Evolutionary conservation across 1,139 yeast species (phyloP).

Genomic region (Kodamaea ohmeri): DNA sequence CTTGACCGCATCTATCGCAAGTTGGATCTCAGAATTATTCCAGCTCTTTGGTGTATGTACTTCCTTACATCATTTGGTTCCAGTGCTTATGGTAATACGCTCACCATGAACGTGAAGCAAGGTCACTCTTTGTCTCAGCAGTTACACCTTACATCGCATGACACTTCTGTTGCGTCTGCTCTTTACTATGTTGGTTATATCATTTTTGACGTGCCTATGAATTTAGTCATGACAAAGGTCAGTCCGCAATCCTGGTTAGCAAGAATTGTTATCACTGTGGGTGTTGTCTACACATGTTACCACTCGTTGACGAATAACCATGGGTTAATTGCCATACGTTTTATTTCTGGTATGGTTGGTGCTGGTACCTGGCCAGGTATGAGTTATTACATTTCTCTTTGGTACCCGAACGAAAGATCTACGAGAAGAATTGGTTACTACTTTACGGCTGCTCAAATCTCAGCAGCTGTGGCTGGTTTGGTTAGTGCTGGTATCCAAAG

Average conservation of each 20-base stretch:
- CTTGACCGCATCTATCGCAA: slow-evolving; percentile 63
- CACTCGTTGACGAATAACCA: slow-evolving; percentile 50
- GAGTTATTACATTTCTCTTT: slow-evolving; percentile 77
- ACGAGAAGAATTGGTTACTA: slow-evolving; percentile 84
- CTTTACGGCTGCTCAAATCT: slow-evolving; percentile 86
- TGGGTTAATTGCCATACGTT: slow-evolving; percentile 70
- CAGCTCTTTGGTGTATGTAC: slow-evolving; percentile 79
- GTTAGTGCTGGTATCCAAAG: slow-evolving; percentile 86
- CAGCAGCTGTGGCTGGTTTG: slow-evolving; percentile 83
- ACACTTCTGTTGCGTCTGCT: slow-evolving; percentile 75
- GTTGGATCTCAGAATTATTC: slow-evolving; percentile 70
- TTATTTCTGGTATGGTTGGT: slow-evolving; percentile 75
- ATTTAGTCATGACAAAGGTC: slow-evolving; percentile 75
- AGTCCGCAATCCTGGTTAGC: slow-evolving; percentile 86
- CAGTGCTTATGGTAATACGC: slow-evolving; percentile 72
- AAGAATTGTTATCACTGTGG: slow-evolving; percentile 74
- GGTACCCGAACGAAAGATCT: slow-evolving; percentile 81
- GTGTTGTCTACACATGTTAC: slow-evolving; percentile 73
- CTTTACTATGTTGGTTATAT: slow-evolving; percentile 80
- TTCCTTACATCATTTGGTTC: slow-evolving; percentile 79
- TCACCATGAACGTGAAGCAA: slow-evolving; percentile 69
- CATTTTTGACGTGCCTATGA: slow-evolving; percentile 85
- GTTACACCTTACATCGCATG: slow-evolving; percentile 51
- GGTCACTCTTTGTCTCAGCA: slow-evolving; percentile 63
- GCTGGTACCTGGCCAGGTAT: slow-evolving; percentile 96